Evolutionary conservation across 441 rosid species (phyloP).

Genomic region (Oxalis stricta): DNA sequence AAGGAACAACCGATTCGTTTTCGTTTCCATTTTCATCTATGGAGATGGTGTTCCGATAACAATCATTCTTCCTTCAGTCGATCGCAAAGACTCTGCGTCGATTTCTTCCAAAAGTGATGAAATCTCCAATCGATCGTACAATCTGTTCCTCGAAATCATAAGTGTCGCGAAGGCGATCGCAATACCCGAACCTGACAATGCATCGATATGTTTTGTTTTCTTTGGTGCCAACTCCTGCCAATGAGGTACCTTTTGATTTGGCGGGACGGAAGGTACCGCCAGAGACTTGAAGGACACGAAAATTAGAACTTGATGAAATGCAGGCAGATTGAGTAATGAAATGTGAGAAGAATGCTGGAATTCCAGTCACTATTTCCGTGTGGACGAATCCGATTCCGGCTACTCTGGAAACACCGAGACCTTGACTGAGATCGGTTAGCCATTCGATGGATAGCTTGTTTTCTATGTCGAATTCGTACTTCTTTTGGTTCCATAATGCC

Average conservation of each 20-base stretch:
- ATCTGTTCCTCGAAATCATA: conserved; percentile 50
- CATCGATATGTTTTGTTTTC: conserved; percentile 37
- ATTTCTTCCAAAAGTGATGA: conserved; percentile 39
- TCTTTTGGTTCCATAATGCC: conserved; percentile 62
- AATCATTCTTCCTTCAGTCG: conserved; percentile 30
- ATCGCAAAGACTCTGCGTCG: conserved; percentile 14
- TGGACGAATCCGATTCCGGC: conserved; percentile 49
- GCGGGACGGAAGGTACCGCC: conserved; percentile 33
- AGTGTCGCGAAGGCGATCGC: conserved; percentile 30
- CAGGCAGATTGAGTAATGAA: conserved; percentile 51
- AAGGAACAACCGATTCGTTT: too few species aligned
- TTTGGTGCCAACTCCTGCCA: conserved; percentile 38
- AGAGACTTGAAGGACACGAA: conserved; percentile 55
- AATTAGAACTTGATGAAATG: conserved; percentile 53
- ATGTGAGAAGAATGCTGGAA: conserved; percentile 62
- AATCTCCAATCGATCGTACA: conserved; percentile 36
- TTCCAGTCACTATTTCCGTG: conserved; percentile 41
- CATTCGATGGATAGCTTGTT: conserved; percentile 56
- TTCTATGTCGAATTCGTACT: conserved; percentile 45
- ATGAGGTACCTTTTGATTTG: conserved; percentile 30
- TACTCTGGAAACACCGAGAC: conserved; percentile 50
- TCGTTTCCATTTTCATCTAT: conserved; percentile 19
- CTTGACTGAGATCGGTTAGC: conserved; percentile 34
- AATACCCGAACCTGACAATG: conserved; percentile 49
- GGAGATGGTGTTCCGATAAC: conserved; percentile 18